Percentiles rank a stretch among this genome's conserved stretches.
These are phyloP conservation scores for Penicillium aurantiogriseum DNA, from an alignment of 2,329 filamentous ascomycete genomes.

Conservation along the genomic window DNA sequence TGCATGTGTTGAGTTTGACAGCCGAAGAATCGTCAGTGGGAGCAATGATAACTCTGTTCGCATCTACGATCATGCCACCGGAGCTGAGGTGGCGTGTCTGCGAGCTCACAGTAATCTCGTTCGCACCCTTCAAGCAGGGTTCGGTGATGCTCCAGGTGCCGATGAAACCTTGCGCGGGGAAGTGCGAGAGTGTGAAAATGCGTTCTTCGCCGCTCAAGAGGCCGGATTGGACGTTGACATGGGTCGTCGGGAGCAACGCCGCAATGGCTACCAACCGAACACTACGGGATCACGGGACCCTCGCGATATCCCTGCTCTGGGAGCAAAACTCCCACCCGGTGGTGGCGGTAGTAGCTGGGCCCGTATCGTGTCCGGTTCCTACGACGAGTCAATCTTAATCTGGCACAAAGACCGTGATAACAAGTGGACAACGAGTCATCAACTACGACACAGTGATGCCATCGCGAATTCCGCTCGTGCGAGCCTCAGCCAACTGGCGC, in stretches of 20 bases:
- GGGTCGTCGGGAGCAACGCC: constrained; percentile 49
- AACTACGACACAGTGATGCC: constrained; percentile 63
- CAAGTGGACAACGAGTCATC: constrained; percentile 76
- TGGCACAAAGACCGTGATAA: constrained; percentile 87
- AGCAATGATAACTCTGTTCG: constrained; percentile 96
- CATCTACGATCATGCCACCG: constrained; percentile 84
- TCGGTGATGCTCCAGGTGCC: constrained; percentile 82
- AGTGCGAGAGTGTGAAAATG: constrained; percentile 69
- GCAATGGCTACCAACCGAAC: constrained; percentile 55
- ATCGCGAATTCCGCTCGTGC: constrained; percentile 37
- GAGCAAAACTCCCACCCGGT: constrained; percentile 84
- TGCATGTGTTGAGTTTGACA: constrained; percentile 95
- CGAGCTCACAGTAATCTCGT: constrained; percentile 81
- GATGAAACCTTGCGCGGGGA: constrained; percentile 70
- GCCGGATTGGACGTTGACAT: constrained; percentile 44
- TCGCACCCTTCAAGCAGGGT: constrained; percentile 90
- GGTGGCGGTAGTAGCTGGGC: constrained; percentile 86
- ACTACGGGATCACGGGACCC: constrained; percentile 69
- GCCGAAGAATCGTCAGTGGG: constrained; percentile 86
- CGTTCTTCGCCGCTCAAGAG: constrained; percentile 63
- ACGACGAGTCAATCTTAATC: constrained; percentile 92
- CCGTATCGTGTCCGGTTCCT: constrained; percentile 94
- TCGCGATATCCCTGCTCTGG: constrained; percentile 70
- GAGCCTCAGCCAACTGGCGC: constrained; percentile 18
- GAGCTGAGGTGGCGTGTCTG: constrained; percentile 85